These are phyloP conservation scores for Talaromyces sp. DNA, from an alignment of 2,329 filamentous ascomycete genomes.

Conservation along the genomic window DNA sequence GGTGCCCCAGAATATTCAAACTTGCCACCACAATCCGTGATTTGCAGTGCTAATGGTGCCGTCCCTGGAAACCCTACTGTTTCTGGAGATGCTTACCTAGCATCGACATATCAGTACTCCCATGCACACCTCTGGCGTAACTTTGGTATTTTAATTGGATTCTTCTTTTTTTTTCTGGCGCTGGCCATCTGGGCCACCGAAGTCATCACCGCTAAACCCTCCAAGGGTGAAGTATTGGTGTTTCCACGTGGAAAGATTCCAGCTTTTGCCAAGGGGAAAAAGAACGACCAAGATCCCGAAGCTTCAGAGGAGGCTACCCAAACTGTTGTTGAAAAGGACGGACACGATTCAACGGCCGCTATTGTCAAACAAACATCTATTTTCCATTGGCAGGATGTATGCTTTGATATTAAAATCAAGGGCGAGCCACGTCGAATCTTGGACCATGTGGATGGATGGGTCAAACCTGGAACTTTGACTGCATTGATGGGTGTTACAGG, in stretches of 20 bases:
- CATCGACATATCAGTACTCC: conserved; percentile 52
- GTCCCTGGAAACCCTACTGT: conserved; percentile 49
- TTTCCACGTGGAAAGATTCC: conserved; percentile 65
- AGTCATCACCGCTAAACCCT: conserved; percentile 59
- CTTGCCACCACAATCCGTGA: conserved; percentile 32
- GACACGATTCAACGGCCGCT: conserved; percentile 18
- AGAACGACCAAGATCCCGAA: conserved; percentile 15
- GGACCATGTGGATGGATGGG: conserved; percentile 85
- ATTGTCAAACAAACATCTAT: conserved; percentile 66
- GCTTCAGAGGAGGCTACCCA: conserved; percentile 26
- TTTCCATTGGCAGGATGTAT: conserved; percentile 82
- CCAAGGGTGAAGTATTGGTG: conserved; percentile 70
- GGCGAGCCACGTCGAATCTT: conserved; percentile 68
- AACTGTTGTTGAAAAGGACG: conserved; percentile 14
- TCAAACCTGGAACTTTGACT: conserved; percentile 90
- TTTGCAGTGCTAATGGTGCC: conserved; percentile 59
- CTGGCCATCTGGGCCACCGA: conserved; percentile 62
- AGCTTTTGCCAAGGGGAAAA: conserved; percentile 16
- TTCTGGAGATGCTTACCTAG: conserved; percentile 55
- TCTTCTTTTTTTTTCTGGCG: conserved; percentile 57
- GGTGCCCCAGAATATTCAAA: conserved; percentile 32
- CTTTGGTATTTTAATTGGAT: conserved; percentile 62
- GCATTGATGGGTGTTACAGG: conserved; percentile 82
- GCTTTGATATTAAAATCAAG: conserved; percentile 80
- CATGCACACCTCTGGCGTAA: conserved; percentile 62